Evolutionary conservation across 1,284 basidiomycete species (phyloP), one percentile per base, ranked within the genome.

Genomic region (Garcileccinum viscosum): DNA sequence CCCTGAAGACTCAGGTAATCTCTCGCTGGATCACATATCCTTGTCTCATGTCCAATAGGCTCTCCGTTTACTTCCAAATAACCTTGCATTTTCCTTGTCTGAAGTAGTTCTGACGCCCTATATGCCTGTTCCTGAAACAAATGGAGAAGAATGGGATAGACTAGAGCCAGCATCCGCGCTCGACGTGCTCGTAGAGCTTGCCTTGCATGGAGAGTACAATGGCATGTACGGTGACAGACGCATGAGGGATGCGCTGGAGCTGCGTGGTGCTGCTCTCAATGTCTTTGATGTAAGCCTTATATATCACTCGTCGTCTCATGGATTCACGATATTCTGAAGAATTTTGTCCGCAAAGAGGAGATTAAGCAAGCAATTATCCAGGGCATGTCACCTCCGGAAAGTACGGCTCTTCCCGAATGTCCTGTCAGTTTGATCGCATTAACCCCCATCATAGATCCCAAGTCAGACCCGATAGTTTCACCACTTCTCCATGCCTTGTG

Each of bases 111-210:
- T 94, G 50, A 93, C 92, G 5, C 92, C 93, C 12, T 95, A 94
- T 72, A 87, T 93, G 78, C 93, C 93, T 40, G 93, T 95, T 22
- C 92, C 93, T 8, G 93, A 93, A 71, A 91, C 92, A 1, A 92
- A 93, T 71, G 93, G 92, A n/a, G 93, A 94, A 81, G 93, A 95
- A 78, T 95, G 93, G 93, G 93, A 95, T 78, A 86, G 93, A 35
- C 79, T 95, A 33, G 93, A 94, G 72, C 85, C 89, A 7, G 87
- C 91, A 3, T 89, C 90, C n/a, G 90, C 91, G 1, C 83, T 94
- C n/a, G 93, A 94, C 75, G 89, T 85, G 1, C 84, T 94, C 5
- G 87, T 93, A 0, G 92, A 93, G 74, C 84, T 93, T 22, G 86
- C 86, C n/a, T 80, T 94, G 66, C 89, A 93, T 70, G 93, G 93